Percentiles rank a stretch among this genome's conserved stretches.
phyloP scores from a whole-genome alignment of 345 rosid species.

The Bretschneidera sinensis region DNA sequence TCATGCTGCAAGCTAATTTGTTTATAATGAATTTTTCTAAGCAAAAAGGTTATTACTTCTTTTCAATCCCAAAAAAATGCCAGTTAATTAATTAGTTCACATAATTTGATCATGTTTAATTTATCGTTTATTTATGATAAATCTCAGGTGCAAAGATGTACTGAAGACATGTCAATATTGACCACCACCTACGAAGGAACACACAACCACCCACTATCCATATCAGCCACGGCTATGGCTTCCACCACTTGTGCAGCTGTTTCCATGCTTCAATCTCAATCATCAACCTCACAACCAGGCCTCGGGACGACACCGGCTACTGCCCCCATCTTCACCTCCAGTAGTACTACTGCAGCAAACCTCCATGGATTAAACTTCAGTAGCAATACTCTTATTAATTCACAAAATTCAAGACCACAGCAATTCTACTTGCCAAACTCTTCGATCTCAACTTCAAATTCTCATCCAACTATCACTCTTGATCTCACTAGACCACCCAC shows the following conservation, averaged over 20 bases:
- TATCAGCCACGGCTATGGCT: slow-evolving; percentile 38
- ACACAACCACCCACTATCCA: slow-evolving; percentile 42
- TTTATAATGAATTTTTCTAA: too few species aligned
- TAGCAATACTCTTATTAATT: too few species aligned
- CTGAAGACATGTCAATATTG: slow-evolving; percentile 27
- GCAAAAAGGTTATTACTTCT: too few species aligned
- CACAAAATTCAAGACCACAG: slow-evolving; percentile 19
- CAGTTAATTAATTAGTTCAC: too few species aligned
- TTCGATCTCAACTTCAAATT: slow-evolving; percentile 39
- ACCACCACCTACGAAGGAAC: slow-evolving; percentile 38
- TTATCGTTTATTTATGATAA: too few species aligned
- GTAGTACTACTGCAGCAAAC: slow-evolving; percentile 11
- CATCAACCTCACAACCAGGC: slow-evolving; percentile 23
- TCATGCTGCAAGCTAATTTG: too few species aligned
- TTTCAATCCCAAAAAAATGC: too few species aligned
- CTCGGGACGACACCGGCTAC: slow-evolving; percentile 15
- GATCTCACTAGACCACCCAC: slow-evolving; percentile 52
- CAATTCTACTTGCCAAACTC: slow-evolving; percentile 31
- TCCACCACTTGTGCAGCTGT: slow-evolving; percentile 41
- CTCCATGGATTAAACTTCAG: slow-evolving; percentile 24
- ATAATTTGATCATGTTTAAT: too few species aligned
- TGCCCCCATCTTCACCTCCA: slow-evolving; percentile 8
- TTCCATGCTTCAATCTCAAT: slow-evolving; percentile 33
- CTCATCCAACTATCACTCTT: slow-evolving; percentile 62
- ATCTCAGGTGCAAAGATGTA: slow-evolving; percentile 41